Percentiles rank a stretch among this genome's conserved stretches.
Conservation (phyloP, 2,329 filamentous ascomycete species). For the Exophiala viscosa region DNA sequence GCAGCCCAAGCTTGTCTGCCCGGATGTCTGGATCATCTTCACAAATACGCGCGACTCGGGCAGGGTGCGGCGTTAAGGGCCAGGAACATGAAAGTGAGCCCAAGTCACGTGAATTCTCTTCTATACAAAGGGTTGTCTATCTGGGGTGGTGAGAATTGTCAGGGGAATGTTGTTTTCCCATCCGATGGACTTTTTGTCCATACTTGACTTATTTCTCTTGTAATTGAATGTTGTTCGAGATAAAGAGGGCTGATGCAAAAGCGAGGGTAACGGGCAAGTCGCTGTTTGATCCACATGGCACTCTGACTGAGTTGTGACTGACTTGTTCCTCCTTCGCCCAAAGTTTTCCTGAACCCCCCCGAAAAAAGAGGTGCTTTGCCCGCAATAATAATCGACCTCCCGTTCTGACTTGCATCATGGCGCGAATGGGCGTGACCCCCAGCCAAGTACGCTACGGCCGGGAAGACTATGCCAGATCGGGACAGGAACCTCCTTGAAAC, state of each 20-base stretch:
- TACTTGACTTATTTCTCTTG: background rate
- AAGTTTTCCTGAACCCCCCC: conserved; percentile 6
- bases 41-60: conserved; percentile 5
- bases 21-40: conserved; percentile 21
- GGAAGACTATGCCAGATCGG: no score
- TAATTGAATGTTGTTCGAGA: conserved; percentile 5
- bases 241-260: conserved; percentile 7
- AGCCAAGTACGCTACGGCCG: no score
- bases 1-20: conserved; percentile 23
- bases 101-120: conserved; percentile 17
- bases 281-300: conserved; percentile 19
- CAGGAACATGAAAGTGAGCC: conserved; percentile 6
- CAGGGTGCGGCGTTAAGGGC: conserved; percentile 5
- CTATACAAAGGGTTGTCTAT: conserved; percentile 15
- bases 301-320: background rate
- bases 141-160: conserved; percentile 1
- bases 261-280: conserved; percentile 10
- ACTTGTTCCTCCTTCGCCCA: conserved; percentile 14
- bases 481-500: no score
- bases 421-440: no score
- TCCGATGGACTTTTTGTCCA: background rate
- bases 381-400: no score
- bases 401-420: no score
- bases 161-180: background rate
- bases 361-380: no score